These are phyloP conservation scores for Dothistroma septosporum DNA, from an alignment of 2,329 filamentous ascomycete genomes.

Conservation along the genomic window DNA sequence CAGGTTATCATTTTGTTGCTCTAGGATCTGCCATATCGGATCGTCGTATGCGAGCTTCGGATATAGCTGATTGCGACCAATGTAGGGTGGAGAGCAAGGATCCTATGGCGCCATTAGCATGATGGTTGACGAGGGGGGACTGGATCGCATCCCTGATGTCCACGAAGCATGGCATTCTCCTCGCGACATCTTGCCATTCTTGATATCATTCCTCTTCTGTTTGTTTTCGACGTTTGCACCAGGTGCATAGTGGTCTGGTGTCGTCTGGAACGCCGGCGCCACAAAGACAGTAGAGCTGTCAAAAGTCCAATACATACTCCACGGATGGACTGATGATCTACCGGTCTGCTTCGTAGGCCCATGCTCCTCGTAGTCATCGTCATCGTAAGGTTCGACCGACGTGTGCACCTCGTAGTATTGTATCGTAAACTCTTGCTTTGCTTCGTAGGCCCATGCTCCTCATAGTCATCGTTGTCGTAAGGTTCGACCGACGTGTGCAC, in stretches of 20 bases:
- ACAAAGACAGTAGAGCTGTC: conserved; percentile 10
- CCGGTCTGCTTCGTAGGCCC: not conserved
- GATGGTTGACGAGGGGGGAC: not conserved
- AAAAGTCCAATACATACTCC: not conserved
- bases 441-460: not conserved
- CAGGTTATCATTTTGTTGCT: not conserved
- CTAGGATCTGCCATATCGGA: conserved; percentile 3
- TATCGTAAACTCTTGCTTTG: no score
- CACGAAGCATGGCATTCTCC: not conserved
- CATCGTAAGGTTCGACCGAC: no score
- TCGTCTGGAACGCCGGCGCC: conserved; percentile 3
- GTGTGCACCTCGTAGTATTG: no score
- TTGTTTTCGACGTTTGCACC: conserved; percentile 8
- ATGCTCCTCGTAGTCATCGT: not conserved
- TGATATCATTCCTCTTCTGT: not conserved
- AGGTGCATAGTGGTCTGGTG: conserved; percentile 6
- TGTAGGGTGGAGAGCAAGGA: conserved; percentile 8
- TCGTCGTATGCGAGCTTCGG: conserved; percentile 11
- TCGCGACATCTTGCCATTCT: not conserved
- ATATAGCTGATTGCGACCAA: not conserved
- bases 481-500: no score
- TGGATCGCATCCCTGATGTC: not conserved
- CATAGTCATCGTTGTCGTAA: not conserved
- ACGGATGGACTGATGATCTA: conserved; percentile 1
- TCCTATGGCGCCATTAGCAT: conserved; percentile 1